These are phyloP conservation scores for Persicaria maculosa DNA, from an alignment of 148 eudicot genomes.

Conservation along the genomic window DNA sequence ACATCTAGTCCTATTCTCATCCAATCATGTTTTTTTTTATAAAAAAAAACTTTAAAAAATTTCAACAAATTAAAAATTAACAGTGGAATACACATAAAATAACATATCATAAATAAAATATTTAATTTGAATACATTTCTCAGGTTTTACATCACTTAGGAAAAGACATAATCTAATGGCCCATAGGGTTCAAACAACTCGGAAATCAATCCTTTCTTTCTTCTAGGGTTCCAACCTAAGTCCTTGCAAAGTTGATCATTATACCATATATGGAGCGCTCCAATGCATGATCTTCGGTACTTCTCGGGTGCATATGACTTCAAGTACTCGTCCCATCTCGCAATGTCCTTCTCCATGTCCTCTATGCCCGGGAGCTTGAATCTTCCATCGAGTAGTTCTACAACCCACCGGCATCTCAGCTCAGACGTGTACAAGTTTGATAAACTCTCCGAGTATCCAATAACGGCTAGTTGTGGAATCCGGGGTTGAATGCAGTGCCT, in stretches of 20 bases:
- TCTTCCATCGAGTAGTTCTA: constrained; percentile 44
- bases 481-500: constrained; percentile 72
- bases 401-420: constrained; percentile 51
- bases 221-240: constrained; percentile 55
- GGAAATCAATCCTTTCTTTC: constrained; percentile 47
- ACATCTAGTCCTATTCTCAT: no score
- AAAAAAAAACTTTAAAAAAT: no score
- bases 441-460: constrained; percentile 52
- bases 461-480: constrained; percentile 59
- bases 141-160: no score
- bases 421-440: constrained; percentile 54
- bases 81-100: no score
- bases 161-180: constrained; percentile 43
- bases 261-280: constrained; percentile 46
- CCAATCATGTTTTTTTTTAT: no score
- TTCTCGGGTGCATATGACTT: constrained; percentile 27
- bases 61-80: no score
- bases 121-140: no score
- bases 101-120: no score
- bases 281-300: constrained; percentile 48
- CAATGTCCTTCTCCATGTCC: constrained; percentile 53
- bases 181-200: constrained; percentile 63
- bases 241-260: constrained; percentile 75
- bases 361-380: constrained; percentile 46
- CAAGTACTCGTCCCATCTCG: constrained; percentile 39